Base-by-base conservation (phyloP, 352 stramenopile species). In the Globisporangium nagaii region DNA sequence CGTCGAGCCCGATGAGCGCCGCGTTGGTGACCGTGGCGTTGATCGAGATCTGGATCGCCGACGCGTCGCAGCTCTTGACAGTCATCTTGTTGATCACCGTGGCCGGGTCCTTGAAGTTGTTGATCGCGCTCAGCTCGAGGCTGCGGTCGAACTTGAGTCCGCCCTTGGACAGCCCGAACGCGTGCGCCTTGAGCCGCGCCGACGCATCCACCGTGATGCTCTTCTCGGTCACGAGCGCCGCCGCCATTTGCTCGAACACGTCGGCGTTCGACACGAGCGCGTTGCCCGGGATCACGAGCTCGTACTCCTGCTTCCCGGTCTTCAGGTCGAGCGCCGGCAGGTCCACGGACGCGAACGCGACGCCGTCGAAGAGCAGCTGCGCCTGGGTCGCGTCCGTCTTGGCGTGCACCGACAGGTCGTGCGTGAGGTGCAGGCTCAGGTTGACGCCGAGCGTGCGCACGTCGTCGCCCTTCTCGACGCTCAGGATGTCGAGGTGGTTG, bases 401-500 rank as follows among this genome's bases (percentile, higher is more conserved):
- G 28, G 75, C 67, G 40, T 63, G 39, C 41, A 79, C 58, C 19
- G 53, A 57, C 17, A 79, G 56, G 39, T 82, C 66, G 62, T 86
- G 69, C 49, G 74, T 53, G 10, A 84, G 56, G 41, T 65, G 80
- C 4, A 90, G 41, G 32, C 73, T 86, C 5, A 90, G 44, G 57
- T 84, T 68, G 2, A 86, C 70, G 25, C 59, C 73, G 27, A 84
- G 54, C 8, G 55, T 56, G 31, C 64, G 61, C 20, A 45, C 46
- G 27, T 54, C 51, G 13, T 56, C 47, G 42, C 64, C 71, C 28
- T 58, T 66, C 19, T 66, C 49, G 30, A 88, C 60, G 27, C 50
- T 53, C 51, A 73, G 70, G 46, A 88, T 69, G 62, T 88, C 80
- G 44, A 90, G 51, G 59, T 85, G 80, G 66, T 88, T 88, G 56